A percentile compares a stretch with the other conserved stretches of the same genome.
Conservation (phyloP, 192 early-diverging fungal species). For the Spinellus fusiger region DNA sequence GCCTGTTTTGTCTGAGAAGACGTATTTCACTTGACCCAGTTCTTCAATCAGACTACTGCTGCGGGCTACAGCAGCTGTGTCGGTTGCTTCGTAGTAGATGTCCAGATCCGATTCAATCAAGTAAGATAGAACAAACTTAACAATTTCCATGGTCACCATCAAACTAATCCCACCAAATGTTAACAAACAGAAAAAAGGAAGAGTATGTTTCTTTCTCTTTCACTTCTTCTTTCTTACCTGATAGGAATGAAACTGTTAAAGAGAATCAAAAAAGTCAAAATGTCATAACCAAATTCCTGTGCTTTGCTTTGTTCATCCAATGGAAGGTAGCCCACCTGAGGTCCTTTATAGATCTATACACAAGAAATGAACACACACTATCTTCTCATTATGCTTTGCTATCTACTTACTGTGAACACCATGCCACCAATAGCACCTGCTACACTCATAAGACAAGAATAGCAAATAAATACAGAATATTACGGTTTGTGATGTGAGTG, state of each 20-base stretch:
- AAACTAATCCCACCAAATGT: constrained; percentile 46
- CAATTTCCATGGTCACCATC: constrained; percentile 98
- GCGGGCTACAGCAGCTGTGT: constrained; percentile 91
- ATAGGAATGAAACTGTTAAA: constrained; percentile 99
- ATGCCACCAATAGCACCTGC: constrained; percentile 83
- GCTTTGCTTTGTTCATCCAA: constrained; percentile 17
- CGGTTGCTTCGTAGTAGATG: constrained; percentile 91
- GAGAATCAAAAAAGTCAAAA: constrained; percentile 95
- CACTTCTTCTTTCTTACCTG: constrained; percentile 39
- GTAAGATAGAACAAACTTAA: constrained; percentile 85
- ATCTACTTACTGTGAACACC: constrained; percentile 42
- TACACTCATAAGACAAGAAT: constrained; percentile 82
- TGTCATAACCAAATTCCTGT: constrained; percentile 75
- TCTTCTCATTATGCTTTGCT: not conserved
- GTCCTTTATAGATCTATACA: constrained; percentile 35
- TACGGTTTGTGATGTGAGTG: constrained; percentile 82
- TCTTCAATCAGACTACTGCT: constrained; percentile 94
- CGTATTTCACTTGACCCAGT: constrained; percentile 89
- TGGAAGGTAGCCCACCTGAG: constrained; percentile 38
- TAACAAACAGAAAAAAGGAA: constrained; percentile 3
- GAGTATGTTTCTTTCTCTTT: not conserved
- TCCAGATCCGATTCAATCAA: constrained; percentile 92
- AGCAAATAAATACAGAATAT: constrained; percentile 89
- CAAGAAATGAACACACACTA: not conserved
- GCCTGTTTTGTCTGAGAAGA: constrained; percentile 26